Conservation (phyloP, 805 yeast genomes). For the Candida cerambycidarum region DNA sequence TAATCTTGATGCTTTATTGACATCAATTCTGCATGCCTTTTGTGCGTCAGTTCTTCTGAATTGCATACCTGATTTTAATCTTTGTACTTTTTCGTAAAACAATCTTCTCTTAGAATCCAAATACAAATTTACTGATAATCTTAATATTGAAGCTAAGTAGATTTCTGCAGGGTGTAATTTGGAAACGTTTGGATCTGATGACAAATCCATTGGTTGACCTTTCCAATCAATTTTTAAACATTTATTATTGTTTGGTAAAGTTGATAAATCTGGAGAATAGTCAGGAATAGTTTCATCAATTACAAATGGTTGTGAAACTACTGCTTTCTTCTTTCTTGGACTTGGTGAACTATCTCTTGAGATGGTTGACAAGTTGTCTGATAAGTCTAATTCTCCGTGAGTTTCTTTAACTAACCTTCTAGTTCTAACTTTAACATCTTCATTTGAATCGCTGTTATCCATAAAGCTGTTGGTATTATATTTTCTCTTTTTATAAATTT, state of each 20-base stretch:
- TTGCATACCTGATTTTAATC: slow-evolving; percentile 66
- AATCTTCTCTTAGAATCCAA: slow-evolving; percentile 67
- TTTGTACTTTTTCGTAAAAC: slow-evolving; percentile 83
- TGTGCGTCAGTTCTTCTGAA: slow-evolving; percentile 97
- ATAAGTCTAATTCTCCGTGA: slow-evolving; percentile 8
- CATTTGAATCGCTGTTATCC: slow-evolving; percentile 19
- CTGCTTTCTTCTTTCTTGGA: slow-evolving; percentile 42
- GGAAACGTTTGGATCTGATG: slow-evolving; percentile 67
- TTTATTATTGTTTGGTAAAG: slow-evolving; percentile 66
- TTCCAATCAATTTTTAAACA: slow-evolving; percentile 93
- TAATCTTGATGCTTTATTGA: slow-evolving; percentile 89
- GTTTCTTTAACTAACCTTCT: slow-evolving; percentile 48
- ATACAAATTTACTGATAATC: slow-evolving; percentile 85
- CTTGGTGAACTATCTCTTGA: slow-evolving; percentile 27
- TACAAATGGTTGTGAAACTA: slow-evolving; percentile 45
- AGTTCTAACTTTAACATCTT: slow-evolving; percentile 51
- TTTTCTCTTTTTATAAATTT: slow-evolving; percentile 19
- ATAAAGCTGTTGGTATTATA: slow-evolving; percentile 15
- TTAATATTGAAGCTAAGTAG: slow-evolving; percentile 77
- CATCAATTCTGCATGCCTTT: slow-evolving; percentile 96
- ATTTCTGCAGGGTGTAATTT: slow-evolving; percentile 91
- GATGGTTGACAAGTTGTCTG: slow-evolving; percentile 8
- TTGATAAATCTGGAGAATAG: slow-evolving; percentile 67
- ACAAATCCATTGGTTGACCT: slow-evolving; percentile 94
- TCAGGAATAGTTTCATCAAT: slow-evolving; percentile 76